Base-by-base conservation (phyloP, 2,329 filamentous ascomycete species). In the Eurotiales sp. region DNA sequence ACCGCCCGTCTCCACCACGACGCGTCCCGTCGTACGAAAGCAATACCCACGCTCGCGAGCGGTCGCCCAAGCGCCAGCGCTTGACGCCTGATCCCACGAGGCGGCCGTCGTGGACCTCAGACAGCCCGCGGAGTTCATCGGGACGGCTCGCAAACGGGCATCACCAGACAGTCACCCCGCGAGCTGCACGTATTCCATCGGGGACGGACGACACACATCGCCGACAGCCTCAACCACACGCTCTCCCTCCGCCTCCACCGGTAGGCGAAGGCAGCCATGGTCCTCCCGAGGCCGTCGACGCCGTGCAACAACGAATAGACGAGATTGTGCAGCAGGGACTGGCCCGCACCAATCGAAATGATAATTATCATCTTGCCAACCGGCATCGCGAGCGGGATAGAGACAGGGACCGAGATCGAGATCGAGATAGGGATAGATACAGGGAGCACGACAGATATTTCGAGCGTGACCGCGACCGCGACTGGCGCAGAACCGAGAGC, bases 51-150 rank as follows among this genome's bases (percentile, higher is more conserved):
- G 32, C 50, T 40, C 49, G 39, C 14, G 59, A 59, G 40, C 64
- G 62, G 15, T 71, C 69, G 3, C 68, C 68, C 3, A 72, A 72
- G 53, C 67, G 69, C 19, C 66, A 63, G 40, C 63, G 69, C n/a
- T 61, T 62, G 37, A 53, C 60, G 4, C 63, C 62, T 5, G 58
- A 60, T 4, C 45, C 48, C 8, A 22, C 14, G 29, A 51, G 41
- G n/a, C n/a, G n/a, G 19, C 34, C 30, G 8, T n/a, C 14, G 30
- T 15, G 30, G 23, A 21, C 34, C 36, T 37, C 46, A 15, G 39
- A 39, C 29, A 46, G 39, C 23, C 32, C 46, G 2, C 46, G 34
- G 10, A 43, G 30, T 10, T 46, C 43, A 8, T 32, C 43, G 25
- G 32, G 32, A 8, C 43, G 15, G 1, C 36, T 47, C 15, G 36